These are phyloP conservation scores for Catenaria anguillulae DNA, from an alignment of 371 early-diverging fungal genomes.

Conservation along the genomic window DNA sequence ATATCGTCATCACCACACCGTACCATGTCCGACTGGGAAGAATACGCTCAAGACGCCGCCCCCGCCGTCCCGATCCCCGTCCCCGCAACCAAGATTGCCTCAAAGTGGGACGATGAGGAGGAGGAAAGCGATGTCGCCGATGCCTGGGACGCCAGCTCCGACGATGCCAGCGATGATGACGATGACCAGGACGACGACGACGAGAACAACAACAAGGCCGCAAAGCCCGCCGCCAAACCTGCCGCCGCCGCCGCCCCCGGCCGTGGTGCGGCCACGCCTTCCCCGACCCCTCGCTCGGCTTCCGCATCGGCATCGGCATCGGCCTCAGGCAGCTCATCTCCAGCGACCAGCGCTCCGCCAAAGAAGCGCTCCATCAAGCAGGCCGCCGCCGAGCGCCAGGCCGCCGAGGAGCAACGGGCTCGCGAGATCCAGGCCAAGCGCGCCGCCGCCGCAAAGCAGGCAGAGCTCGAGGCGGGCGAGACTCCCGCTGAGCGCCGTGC, in stretches of 20 bases:
- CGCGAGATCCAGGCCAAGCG: neutral
- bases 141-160: conserved; percentile 1
- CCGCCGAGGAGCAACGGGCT: neutral
- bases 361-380: conserved; percentile 7
- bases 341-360: no score
- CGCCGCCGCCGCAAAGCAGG: neutral
- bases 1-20: no score
- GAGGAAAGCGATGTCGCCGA: neutral
- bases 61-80: conserved; percentile 2
- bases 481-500: neutral
- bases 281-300: no score
- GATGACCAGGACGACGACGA: neutral
- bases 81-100: neutral
- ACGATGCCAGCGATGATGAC: neutral
- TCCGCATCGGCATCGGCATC: neutral
- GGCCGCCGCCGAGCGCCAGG: conserved; percentile 3
- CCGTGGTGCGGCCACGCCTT: no score
- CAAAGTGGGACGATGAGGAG: conserved; percentile 1
- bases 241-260: neutral
- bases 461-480: neutral
- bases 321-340: no score
- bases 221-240: neutral
- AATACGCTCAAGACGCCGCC: neutral
- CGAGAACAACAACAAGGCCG: neutral
- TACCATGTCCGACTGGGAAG: conserved; percentile 3